Percentiles rank a stretch among this genome's conserved stretches.
Evolutionary conservation across 2,329 filamentous ascomycete genomes (phyloP).

Genomic region (Colletotrichum acutatum): DNA sequence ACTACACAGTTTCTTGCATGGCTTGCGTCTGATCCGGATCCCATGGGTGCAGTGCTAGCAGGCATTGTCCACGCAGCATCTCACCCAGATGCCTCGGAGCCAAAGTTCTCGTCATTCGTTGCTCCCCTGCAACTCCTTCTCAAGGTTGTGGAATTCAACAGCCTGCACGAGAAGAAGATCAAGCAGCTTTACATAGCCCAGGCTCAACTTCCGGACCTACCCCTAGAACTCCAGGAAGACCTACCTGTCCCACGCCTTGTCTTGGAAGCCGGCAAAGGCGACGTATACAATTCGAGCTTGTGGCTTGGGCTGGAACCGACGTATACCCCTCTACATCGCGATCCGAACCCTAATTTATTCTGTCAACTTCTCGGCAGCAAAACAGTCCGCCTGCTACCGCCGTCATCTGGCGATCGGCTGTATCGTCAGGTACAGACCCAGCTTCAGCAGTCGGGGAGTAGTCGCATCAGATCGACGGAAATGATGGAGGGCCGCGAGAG

Average conservation of each 20-base stretch:
- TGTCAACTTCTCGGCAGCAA: conserved; percentile 83
- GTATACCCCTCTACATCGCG: conserved; percentile 89
- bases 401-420: conserved; percentile 69
- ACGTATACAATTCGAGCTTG: conserved; percentile 87
- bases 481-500: conserved; percentile 91
- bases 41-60: conserved; percentile 44
- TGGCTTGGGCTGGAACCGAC: conserved; percentile 92
- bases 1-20: conserved; percentile 31
- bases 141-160: conserved; percentile 63
- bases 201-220: conserved; percentile 76
- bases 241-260: conserved; percentile 76
- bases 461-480: conserved; percentile 77
- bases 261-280: conserved; percentile 73
- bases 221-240: conserved; percentile 69
- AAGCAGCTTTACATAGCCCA: conserved; percentile 86
- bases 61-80: conserved; percentile 44
- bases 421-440: conserved; percentile 65
- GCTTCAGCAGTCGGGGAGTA: conserved; percentile 52
- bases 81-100: conserved; percentile 33
- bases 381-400: conserved; percentile 75
- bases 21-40: conserved; percentile 35
- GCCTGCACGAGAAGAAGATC: conserved; percentile 30
- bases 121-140: conserved; percentile 75
- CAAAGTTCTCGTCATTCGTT: conserved; percentile 65
- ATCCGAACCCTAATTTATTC: conserved; percentile 95